These are phyloP conservation scores for Mortierella sp. DNA, from an alignment of 371 early-diverging fungal species.

Conservation along the genomic window DNA sequence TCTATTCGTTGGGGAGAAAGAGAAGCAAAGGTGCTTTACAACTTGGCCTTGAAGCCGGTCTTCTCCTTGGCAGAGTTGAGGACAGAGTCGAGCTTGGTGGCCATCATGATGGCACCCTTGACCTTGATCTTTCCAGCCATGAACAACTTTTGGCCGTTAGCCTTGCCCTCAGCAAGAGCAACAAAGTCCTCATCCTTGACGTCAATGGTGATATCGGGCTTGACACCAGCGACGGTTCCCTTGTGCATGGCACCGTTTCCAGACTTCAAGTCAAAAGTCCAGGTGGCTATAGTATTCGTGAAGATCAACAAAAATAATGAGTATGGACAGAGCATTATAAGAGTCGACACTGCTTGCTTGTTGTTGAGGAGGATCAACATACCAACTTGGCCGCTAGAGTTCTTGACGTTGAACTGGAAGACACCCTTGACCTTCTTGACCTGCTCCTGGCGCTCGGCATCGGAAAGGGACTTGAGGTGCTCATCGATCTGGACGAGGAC, in stretches of 20 bases:
- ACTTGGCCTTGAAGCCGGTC: constrained; percentile 62
- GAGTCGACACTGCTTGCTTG: background rate
- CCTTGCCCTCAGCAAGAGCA: constrained; percentile 83
- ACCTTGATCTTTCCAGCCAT: constrained; percentile 88
- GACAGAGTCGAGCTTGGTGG: constrained; percentile 76
- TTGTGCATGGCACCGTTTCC: constrained; percentile 61
- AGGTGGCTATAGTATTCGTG: constrained; percentile 69
- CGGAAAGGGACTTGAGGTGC: constrained; percentile 41
- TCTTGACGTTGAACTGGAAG: constrained; percentile 88
- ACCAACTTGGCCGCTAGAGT: constrained; percentile 65
- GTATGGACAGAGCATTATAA: background rate
- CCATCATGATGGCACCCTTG: constrained; percentile 87
- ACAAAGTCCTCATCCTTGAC: constrained; percentile 85
- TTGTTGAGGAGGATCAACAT: constrained; percentile 1
- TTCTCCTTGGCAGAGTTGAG: constrained; percentile 45
- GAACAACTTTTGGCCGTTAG: constrained; percentile 86
- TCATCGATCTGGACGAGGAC: constrained; percentile 37
- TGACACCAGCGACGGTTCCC: constrained; percentile 66
- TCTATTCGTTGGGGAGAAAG: background rate
- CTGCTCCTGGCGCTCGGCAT: constrained; percentile 54
- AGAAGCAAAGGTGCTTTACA: constrained; percentile 50
- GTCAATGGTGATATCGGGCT: constrained; percentile 74
- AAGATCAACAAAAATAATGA: background rate
- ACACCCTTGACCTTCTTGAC: constrained; percentile 78
- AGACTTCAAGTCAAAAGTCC: constrained; percentile 82